Conservation (phyloP, 2,329 filamentous ascomycete genomes). For the Aschersonia sp. region DNA sequence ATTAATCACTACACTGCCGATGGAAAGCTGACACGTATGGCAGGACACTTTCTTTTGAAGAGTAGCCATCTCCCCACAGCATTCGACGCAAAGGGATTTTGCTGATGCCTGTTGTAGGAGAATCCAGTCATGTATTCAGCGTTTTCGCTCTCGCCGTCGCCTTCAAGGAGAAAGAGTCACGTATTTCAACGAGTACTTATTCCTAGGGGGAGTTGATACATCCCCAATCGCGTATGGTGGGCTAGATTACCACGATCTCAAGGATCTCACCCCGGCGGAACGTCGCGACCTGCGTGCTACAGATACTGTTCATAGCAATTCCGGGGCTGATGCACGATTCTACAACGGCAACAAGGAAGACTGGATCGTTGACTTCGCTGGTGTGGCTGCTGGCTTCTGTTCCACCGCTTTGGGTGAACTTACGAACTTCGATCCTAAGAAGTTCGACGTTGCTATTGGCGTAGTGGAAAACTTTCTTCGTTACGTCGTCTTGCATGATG, state of each 20-base stretch:
- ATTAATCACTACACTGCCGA: background rate
- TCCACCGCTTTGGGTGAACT: conserved; percentile 41
- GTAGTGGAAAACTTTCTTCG: conserved; percentile 78
- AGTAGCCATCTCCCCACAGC: conserved; percentile 24
- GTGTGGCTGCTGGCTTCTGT: conserved; percentile 66
- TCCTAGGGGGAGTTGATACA: conserved; percentile 66
- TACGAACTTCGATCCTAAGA: conserved; percentile 37
- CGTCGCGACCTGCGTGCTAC: conserved; percentile 49
- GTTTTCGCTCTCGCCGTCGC: conserved; percentile 65
- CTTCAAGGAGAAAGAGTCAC: conserved; percentile 46
- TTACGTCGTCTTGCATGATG: conserved; percentile 72
- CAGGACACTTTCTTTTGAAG: conserved; percentile 29
- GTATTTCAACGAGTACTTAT: conserved; percentile 68
- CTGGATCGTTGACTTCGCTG: conserved; percentile 71
- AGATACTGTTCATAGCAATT: conserved; percentile 38
- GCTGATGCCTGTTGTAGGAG: conserved; percentile 37
- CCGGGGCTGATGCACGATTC: conserved; percentile 26
- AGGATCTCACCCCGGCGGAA: conserved; percentile 41
- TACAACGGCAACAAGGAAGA: conserved; percentile 37
- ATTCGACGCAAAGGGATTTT: background rate
- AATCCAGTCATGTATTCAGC: conserved; percentile 72
- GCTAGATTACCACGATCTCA: conserved; percentile 38
- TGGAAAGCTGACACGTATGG: background rate
- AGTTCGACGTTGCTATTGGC: conserved; percentile 43
- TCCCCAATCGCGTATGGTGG: conserved; percentile 43